Base-by-base conservation (phyloP, 2,329 filamentous ascomycete species). In the Colletotrichum spinosum region DNA sequence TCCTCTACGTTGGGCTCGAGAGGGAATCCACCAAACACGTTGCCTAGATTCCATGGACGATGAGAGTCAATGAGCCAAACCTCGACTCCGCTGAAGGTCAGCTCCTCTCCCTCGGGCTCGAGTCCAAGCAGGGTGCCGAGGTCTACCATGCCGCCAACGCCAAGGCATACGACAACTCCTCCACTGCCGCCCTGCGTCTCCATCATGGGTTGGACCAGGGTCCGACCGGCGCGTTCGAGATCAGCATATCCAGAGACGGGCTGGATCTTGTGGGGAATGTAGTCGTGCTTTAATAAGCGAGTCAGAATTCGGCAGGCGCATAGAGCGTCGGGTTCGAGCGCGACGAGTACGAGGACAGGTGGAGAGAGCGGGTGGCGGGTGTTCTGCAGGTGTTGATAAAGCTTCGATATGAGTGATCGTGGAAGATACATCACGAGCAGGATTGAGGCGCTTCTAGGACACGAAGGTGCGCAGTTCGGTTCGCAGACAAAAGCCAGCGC, bases 251-350 rank as follows among this genome's bases (percentile, higher is more conserved):
- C 96, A 17, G 93, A 89, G 59, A 99, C 91, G 1, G 96, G 96
- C 73, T 97, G 93, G 74, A 98, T 97, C 80, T 97, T 98, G 82
- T 98, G 95, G 12, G 92, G 92, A 71, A 99, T 97, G 76, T 97
- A 98, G 83, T 99, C 96, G 84, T 95, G 92, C 80, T 97, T 97
- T 67, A 99, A 85, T n/a, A 99, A 86, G 55, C 91, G 87, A 3
- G 95, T 97, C 52, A 99, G 88, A 67, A 99, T 97, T 67, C 94
- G 93, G 77, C 94, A 97, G 68, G 94, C 96, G 79, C 95, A 98
- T 68, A 99, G 88, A 69, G 96, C 92, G 81, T 99, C 96, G 60
- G 96, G 94, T 75, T 97, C 95, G 75, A 98, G 92, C 41, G 95
- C 92, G 69, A 94, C 94, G 61, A 99, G 91, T 69, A 99, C 88